Conservation (phyloP, 306 rosid genomes). For the Medicago lupulina region DNA sequence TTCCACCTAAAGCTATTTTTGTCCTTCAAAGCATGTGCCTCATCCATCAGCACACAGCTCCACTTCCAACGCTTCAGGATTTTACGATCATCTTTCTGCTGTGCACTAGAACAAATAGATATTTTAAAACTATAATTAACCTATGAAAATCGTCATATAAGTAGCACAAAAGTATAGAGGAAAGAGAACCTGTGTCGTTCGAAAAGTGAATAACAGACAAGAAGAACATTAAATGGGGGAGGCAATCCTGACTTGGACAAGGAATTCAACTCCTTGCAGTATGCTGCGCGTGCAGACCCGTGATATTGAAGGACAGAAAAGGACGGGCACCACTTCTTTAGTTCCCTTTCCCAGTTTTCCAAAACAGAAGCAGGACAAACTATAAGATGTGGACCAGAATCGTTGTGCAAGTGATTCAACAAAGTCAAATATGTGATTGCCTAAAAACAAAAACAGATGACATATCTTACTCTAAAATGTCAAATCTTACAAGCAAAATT, state of each 20-base stretch:
- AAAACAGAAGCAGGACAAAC: conserved; percentile 99
- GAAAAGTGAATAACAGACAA: conserved; percentile 95
- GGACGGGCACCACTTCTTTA: conserved; percentile 89
- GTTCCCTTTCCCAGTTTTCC: conserved; percentile 99
- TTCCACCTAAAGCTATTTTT: conserved; percentile 95
- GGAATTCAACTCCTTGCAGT: conserved; percentile 81
- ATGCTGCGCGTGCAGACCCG: conserved; percentile 75
- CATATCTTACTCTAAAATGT: conserved; percentile 38
- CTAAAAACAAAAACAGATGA: conserved; percentile 55
- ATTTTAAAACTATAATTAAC: conserved; percentile 43
- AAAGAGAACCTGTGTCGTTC: conserved; percentile 91
- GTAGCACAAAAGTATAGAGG: conserved; percentile 9
- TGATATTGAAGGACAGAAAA: conserved; percentile 89
- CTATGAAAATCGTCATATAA: background rate
- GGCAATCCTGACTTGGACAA: conserved; percentile 84
- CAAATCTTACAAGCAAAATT: conserved; percentile 22
- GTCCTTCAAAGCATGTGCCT: conserved; percentile 99
- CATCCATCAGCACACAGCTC: conserved; percentile 99
- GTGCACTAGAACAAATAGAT: conserved; percentile 68
- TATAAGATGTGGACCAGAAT: conserved; percentile 95
- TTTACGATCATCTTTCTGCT: conserved; percentile 97
- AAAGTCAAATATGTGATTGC: conserved; percentile 87
- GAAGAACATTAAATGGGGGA: conserved; percentile 92
- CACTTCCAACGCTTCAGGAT: conserved; percentile 90
- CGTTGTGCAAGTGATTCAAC: conserved; percentile 78